A percentile compares a stretch with the other conserved stretches of the same genome.
phyloP scores from a whole-genome alignment of 1,284 basidiomycete genomes.

The Sparassis latifolia region DNA sequence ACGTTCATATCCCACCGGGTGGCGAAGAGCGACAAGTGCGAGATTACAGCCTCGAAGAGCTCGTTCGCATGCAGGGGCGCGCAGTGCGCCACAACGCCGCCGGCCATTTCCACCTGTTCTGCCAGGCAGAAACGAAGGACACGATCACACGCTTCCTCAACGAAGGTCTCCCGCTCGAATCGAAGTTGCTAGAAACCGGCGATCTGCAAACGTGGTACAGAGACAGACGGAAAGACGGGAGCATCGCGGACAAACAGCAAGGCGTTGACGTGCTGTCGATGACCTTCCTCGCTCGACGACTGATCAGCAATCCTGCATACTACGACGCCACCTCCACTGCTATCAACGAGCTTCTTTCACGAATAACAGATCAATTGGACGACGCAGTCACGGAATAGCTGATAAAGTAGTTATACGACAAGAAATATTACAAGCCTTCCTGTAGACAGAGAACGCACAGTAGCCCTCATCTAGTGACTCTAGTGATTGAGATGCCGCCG shows the following conservation, averaged over 20 bases:
- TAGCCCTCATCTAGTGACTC: too few species aligned
- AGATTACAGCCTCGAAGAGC: conserved; percentile 78
- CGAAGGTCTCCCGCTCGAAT: conserved; percentile 88
- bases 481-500: too few species aligned
- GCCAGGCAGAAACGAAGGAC: conserved; percentile 77
- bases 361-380: conserved; percentile 37
- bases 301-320: conserved; percentile 80
- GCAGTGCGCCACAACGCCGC: conserved; percentile 59
- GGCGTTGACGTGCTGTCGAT: conserved; percentile 73
- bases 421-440: conserved; percentile 1
- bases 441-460: too few species aligned
- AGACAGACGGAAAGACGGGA: conserved; percentile 30
- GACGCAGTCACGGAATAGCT: neutral
- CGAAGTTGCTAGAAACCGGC: conserved; percentile 54
- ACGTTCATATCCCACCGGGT: conserved; percentile 43
- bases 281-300: conserved; percentile 73
- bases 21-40: conserved; percentile 61
- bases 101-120: conserved; percentile 82
- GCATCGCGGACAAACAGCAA: conserved; percentile 55
- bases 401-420: neutral
- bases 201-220: conserved; percentile 50
- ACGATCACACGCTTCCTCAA: conserved; percentile 78
- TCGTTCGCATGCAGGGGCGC: conserved; percentile 88
- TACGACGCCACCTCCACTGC: conserved; percentile 56
- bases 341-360: conserved; percentile 54